Conservation (phyloP, 441 rosid species). For the Theobroma grandiflorum region DNA sequence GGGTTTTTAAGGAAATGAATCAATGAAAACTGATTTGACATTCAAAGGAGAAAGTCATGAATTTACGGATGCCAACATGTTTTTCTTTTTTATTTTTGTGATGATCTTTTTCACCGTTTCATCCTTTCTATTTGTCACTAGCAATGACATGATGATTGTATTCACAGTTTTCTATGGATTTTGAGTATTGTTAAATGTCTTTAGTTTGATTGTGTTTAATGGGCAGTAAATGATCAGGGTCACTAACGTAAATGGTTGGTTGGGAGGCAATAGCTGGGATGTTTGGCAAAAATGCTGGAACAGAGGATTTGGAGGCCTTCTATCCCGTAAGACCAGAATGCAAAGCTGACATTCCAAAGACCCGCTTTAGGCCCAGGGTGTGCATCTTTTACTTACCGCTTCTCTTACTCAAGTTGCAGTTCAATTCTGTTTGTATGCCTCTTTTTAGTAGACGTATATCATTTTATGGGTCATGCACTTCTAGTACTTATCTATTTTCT, state of each 20-base stretch:
- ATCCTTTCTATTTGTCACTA: neutral
- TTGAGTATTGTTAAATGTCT: neutral
- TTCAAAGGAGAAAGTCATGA: neutral
- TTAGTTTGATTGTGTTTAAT: conserved; percentile 20
- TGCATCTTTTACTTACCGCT: conserved; percentile 13
- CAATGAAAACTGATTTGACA: neutral
- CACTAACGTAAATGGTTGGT: conserved; percentile 37
- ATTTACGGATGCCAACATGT: neutral
- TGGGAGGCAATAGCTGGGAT: conserved; percentile 36
- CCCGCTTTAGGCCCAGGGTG: conserved; percentile 81
- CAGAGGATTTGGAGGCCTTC: conserved; percentile 66
- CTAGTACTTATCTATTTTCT: conserved; percentile 5
- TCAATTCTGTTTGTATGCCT: conserved; percentile 3
- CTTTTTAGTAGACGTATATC: neutral
- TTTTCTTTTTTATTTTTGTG: neutral
- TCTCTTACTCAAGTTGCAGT: conserved; percentile 2
- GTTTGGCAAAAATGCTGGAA: conserved; percentile 54
- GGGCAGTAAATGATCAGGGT: conserved; percentile 22
- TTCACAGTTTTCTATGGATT: neutral
- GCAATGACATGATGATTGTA: neutral
- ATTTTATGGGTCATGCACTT: neutral
- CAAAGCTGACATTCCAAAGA: conserved; percentile 65
- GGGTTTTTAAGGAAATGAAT: neutral
- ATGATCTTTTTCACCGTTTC: neutral
- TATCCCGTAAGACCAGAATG: conserved; percentile 80